Evolutionary conservation across 176 grass and related monocot genomes (phyloP), one percentile per base, ranked within the genome.

Genomic region (Cymbopogon citratus): DNA sequence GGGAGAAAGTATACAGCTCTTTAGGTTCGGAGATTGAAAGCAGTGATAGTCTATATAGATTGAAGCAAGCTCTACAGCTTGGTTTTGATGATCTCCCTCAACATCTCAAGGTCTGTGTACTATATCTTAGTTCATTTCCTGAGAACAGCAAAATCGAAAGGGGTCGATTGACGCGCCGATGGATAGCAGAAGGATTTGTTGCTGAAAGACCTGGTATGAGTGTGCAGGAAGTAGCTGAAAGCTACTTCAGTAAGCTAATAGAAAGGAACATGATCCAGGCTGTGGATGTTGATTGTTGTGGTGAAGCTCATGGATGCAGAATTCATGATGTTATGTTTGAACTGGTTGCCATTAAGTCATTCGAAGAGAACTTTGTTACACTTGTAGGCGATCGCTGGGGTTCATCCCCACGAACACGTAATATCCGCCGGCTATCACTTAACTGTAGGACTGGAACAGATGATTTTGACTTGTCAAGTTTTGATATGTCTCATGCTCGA

Each of bases 101-200:
- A 9, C 33, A 52, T 68, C 80, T 88, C 56, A 83, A 78, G 25
- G 26, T 31, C 38, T 88, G 80, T 29, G 52, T 88, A 46, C 43
- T 88, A 28, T 79, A 83, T 39, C 78, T 78, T 40, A 73, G 74
- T 51, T 40, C 52, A 9, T 88, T 88, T 27, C 86, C 80, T 1
- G 70, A 66, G 25, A 34, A 56, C n/a, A 18, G 38, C 36, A 25
- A 66, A 64, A 49, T 88, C 10, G 63, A 51, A 14, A 39, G 64
- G 12, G 63, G 31, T 24, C 77, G 48, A 16, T 44, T 88, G 21
- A 88, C 78, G 41, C 63, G 80, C n/a, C 66, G 77, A 33, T 88
- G 86, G 86, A 71, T 88, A 5, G 74, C 80, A 24, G 86, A 83
- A 83, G 86, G 80, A 57, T 78, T 88, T 49, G 41, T 88, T 52